phyloP scores from a whole-genome alignment of 805 yeast genomes.

The Danielozyma ontarioensis region DNA sequence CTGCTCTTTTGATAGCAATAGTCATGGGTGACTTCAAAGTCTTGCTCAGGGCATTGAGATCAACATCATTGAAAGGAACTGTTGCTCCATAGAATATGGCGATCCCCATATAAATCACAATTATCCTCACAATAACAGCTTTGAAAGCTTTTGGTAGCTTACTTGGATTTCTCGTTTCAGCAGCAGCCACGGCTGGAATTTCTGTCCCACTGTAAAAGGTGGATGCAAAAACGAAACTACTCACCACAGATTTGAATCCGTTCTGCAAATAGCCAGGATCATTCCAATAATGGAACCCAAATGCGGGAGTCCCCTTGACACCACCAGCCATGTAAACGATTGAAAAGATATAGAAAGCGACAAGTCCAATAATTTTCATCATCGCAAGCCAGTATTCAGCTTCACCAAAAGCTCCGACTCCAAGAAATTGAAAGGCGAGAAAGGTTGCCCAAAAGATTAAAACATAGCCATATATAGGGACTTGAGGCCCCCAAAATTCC shows the following conservation, averaged over 20 bases:
- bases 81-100: conserved; percentile 55
- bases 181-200: conserved; percentile 53
- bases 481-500: conserved; percentile 44
- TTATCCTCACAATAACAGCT: conserved; percentile 51
- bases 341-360: conserved; percentile 48
- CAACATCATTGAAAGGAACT: conserved; percentile 51
- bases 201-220: conserved; percentile 59
- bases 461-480: conserved; percentile 53
- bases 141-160: conserved; percentile 53
- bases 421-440: conserved; percentile 44
- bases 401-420: conserved; percentile 54
- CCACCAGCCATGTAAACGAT: conserved; percentile 44
- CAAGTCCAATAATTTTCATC: conserved; percentile 41
- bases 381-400: conserved; percentile 51
- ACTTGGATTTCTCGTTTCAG: conserved; percentile 56
- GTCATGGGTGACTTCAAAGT: conserved; percentile 42
- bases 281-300: conserved; percentile 41
- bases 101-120: conserved; percentile 48
- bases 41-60: conserved; percentile 29
- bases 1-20: conserved; percentile 34
- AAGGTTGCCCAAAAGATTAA: conserved; percentile 50
- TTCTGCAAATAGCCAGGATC: conserved; percentile 38
- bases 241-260: conserved; percentile 53
- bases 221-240: conserved; percentile 54
- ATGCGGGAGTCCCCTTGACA: conserved; percentile 29